Evolutionary conservation across 2,329 filamentous ascomycete species (phyloP).

Genomic region (Pyricularia sp.): DNA sequence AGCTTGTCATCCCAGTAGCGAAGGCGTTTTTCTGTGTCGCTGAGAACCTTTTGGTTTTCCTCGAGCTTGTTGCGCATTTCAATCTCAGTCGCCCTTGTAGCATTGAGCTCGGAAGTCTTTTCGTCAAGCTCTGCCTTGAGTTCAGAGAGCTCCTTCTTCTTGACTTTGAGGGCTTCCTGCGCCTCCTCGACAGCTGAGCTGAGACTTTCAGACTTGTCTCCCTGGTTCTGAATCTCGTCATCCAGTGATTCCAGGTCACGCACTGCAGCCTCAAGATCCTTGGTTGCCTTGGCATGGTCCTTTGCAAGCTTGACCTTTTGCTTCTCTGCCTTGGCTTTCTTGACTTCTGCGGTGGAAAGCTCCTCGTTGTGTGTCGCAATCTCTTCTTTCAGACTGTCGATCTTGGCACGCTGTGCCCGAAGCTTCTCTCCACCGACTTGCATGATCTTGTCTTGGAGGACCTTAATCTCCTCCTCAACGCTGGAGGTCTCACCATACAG

Average conservation of each 20-base stretch:
- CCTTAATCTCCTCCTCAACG: conserved; percentile 85
- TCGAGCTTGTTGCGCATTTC: conserved; percentile 98
- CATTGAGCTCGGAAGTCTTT: conserved; percentile 75
- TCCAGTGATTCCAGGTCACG: conserved; percentile 67
- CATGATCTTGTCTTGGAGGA: conserved; percentile 94
- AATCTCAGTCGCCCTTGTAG: conserved; percentile 79
- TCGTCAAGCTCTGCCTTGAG: conserved; percentile 80
- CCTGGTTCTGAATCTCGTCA: conserved; percentile 60
- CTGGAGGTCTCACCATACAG: conserved; percentile 76
- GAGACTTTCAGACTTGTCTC: conserved; percentile 59
- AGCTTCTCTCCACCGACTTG: conserved; percentile 90
- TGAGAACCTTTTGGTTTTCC: conserved; percentile 80
- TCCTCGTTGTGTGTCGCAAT: conserved; percentile 70
- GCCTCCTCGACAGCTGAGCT: conserved; percentile 67
- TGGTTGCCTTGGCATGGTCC: conserved; percentile 62
- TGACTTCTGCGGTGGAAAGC: conserved; percentile 74
- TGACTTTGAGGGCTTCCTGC: conserved; percentile 61
- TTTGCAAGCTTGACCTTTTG: conserved; percentile 78
- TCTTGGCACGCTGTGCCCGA: conserved; percentile 76
- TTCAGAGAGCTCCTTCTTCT: conserved; percentile 65
- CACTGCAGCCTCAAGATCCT: conserved; percentile 60
- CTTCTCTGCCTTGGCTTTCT: conserved; percentile 88
- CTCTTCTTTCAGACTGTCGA: conserved; percentile 78
- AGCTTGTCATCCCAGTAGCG: conserved; percentile 86
- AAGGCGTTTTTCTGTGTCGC: conserved; percentile 73